Conservation (phyloP, 2,329 filamentous ascomycete species). For the Fusarium anthophilum region DNA sequence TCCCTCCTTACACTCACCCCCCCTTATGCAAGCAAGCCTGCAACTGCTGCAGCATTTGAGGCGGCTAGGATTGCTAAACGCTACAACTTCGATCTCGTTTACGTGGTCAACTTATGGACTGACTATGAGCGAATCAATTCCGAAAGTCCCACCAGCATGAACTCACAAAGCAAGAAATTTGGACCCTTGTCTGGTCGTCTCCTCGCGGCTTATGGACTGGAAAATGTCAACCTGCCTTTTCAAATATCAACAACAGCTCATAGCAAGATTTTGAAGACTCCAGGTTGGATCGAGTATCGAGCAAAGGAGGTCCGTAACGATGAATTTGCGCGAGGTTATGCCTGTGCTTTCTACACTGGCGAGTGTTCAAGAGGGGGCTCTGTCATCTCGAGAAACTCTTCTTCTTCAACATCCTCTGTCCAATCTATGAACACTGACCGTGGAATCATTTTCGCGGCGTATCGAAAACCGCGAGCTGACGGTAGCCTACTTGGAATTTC, state of each 20-base stretch:
- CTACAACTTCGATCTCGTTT: constrained; percentile 67
- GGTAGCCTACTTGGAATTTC: constrained; percentile 49
- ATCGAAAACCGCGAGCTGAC: constrained; percentile 57
- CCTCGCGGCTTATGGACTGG: constrained; percentile 64
- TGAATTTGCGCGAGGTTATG: constrained; percentile 63
- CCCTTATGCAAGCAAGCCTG: constrained; percentile 55
- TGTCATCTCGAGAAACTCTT: constrained; percentile 38
- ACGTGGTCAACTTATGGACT: constrained; percentile 68
- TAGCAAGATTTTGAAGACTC: constrained; percentile 57
- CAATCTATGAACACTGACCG: constrained; percentile 51
- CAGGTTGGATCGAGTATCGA: constrained; percentile 64
- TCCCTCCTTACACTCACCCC: constrained; percentile 56
- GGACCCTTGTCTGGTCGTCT: constrained; percentile 57
- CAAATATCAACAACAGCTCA: constrained; percentile 61
- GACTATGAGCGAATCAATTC: constrained; percentile 28
- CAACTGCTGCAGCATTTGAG: constrained; percentile 61
- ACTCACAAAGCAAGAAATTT: constrained; percentile 13
- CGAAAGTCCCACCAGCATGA: constrained; percentile 2
- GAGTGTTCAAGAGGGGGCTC: constrained; percentile 45
- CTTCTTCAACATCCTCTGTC: constrained; percentile 39
- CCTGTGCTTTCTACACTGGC: constrained; percentile 62
- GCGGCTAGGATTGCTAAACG: constrained; percentile 64
- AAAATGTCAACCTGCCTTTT: constrained; percentile 61
- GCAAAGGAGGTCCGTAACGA: constrained; percentile 52
- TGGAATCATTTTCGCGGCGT: constrained; percentile 66